These are phyloP conservation scores for Glarea lozoyensis DNA, from an alignment of 495 filamentous ascomycete genomes.

Conservation along the genomic window DNA sequence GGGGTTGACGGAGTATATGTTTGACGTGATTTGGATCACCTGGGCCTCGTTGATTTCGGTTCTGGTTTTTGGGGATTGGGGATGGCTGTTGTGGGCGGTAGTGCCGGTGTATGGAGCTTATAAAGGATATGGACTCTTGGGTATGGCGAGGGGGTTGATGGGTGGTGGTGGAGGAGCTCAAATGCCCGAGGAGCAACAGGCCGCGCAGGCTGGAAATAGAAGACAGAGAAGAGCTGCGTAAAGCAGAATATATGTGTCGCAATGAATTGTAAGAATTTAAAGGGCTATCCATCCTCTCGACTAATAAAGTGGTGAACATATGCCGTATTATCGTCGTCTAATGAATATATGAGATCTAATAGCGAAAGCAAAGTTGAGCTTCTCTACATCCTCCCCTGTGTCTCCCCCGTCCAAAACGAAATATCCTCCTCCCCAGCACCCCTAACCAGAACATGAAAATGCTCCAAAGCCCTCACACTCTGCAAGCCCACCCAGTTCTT, in stretches of 20 bases:
- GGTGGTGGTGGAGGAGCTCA: slow-evolving; percentile 29
- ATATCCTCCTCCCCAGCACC: slow-evolving; percentile 14
- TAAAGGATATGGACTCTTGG: slow-evolving; percentile 58
- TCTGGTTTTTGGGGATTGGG: slow-evolving; percentile 63
- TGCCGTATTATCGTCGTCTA: no score
- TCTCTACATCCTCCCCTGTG: not conserved
- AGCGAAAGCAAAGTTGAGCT: no score
- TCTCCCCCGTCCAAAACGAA: slow-evolving; percentile 18
- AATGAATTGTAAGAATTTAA: no score
- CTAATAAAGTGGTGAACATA: no score
- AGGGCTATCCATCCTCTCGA: no score
- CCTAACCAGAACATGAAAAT: slow-evolving; percentile 47
- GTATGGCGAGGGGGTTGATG: slow-evolving; percentile 57
- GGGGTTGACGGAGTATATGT: slow-evolving; percentile 95
- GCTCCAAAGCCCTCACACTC: slow-evolving; percentile 76
- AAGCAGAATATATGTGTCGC: no score
- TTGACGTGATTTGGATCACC: slow-evolving; percentile 90
- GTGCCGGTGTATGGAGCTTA: slow-evolving; percentile 64
- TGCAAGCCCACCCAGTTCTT: slow-evolving; percentile 90
- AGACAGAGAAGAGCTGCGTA: slow-evolving; percentile 31
- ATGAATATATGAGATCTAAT: no score
- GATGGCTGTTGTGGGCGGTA: slow-evolving; percentile 64
- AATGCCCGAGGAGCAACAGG: slow-evolving; percentile 24
- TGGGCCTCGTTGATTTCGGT: slow-evolving; percentile 60
- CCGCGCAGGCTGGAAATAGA: slow-evolving; percentile 35